A percentile compares a stretch with the other conserved stretches of the same genome.
phyloP scores from a whole-genome alignment of 2,329 filamentous ascomycete genomes.

The Claviceps pazoutovae region DNA sequence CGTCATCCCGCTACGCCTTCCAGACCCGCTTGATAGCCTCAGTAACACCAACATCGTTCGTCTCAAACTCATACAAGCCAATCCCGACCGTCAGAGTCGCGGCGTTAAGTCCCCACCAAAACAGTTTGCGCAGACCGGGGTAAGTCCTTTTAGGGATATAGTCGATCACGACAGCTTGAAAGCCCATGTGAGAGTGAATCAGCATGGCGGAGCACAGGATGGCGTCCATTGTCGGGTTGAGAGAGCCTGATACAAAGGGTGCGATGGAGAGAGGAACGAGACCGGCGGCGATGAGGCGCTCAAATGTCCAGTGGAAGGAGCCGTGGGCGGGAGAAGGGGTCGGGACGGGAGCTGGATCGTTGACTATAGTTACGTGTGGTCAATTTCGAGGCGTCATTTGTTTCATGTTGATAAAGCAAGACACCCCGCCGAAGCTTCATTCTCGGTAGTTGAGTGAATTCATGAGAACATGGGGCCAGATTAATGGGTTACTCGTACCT shows the following conservation, averaged over 20 bases:
- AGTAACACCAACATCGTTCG: conserved; percentile 89
- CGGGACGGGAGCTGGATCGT: conserved; percentile 71
- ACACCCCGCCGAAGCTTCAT: background rate
- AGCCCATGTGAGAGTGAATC: conserved; percentile 90
- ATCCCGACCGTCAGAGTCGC: conserved; percentile 71
- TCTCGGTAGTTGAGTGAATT: no score
- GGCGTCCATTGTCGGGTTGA: conserved; percentile 82
- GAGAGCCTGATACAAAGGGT: conserved; percentile 80
- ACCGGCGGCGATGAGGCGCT: conserved; percentile 67
- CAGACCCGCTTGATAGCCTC: conserved; percentile 81
- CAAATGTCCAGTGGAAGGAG: conserved; percentile 97
- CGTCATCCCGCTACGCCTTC: conserved; percentile 48
- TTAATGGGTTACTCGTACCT: conserved; percentile 37
- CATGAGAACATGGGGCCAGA: background rate
- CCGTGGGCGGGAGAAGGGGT: conserved; percentile 64
- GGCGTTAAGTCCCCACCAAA: conserved; percentile 65
- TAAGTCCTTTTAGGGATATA: conserved; percentile 67
- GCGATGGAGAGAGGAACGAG: conserved; percentile 79
- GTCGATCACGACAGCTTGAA: conserved; percentile 81
- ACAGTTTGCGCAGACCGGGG: conserved; percentile 50
- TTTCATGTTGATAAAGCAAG: background rate
- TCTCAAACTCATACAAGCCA: conserved; percentile 96
- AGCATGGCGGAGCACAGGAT: conserved; percentile 70
- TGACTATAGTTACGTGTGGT: conserved; percentile 40
- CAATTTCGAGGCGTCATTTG: conserved; percentile 1